A percentile compares a stretch with the other conserved stretches of the same genome.
Evolutionary conservation across 345 rosid species (phyloP).

Genomic region (Aquilaria yunnanensis): DNA sequence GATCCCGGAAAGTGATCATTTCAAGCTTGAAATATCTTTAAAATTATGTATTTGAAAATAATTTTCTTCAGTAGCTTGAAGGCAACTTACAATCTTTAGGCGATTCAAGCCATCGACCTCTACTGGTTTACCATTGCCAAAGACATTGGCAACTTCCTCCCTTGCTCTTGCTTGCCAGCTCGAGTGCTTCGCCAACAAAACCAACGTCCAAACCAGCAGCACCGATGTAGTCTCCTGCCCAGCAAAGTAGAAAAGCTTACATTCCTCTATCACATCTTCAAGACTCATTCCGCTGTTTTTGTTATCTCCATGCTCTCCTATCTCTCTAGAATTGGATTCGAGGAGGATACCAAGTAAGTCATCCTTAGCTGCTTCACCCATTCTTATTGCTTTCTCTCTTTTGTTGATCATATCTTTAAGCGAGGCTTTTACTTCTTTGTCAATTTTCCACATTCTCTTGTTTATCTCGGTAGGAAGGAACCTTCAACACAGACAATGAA

Average conservation of each 20-base stretch:
- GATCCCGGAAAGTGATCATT: no score
- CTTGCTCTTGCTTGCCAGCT: constrained; percentile 31
- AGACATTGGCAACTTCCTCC: constrained; percentile 25
- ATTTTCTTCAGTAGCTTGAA: background rate
- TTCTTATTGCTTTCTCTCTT: constrained; percentile 15
- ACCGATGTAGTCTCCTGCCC: constrained; percentile 29
- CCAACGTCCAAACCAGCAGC: constrained; percentile 30
- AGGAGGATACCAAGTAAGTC: constrained; percentile 27
- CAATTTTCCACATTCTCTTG: constrained; percentile 17
- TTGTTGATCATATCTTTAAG: constrained; percentile 18
- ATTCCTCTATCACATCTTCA: constrained; percentile 26
- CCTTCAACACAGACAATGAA: background rate
- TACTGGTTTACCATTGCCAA: constrained; percentile 15
- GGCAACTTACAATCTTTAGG: constrained; percentile 22
- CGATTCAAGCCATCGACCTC: constrained; percentile 16
- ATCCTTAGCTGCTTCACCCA: constrained; percentile 7
- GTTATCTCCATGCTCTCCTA: constrained; percentile 14
- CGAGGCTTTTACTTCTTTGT: constrained; percentile 12
- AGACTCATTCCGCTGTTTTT: constrained; percentile 14
- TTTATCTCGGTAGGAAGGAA: constrained; percentile 23
- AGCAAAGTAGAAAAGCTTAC: constrained; percentile 26
- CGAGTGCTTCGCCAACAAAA: constrained; percentile 17
- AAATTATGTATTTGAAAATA: no score
- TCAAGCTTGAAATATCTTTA: no score
- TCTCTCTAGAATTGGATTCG: constrained; percentile 26